Percentiles rank a stretch among this genome's conserved stretches.
These are phyloP conservation scores for Ambrosiella xylebori DNA, from an alignment of 2,329 filamentous ascomycete genomes.

Conservation along the genomic window DNA sequence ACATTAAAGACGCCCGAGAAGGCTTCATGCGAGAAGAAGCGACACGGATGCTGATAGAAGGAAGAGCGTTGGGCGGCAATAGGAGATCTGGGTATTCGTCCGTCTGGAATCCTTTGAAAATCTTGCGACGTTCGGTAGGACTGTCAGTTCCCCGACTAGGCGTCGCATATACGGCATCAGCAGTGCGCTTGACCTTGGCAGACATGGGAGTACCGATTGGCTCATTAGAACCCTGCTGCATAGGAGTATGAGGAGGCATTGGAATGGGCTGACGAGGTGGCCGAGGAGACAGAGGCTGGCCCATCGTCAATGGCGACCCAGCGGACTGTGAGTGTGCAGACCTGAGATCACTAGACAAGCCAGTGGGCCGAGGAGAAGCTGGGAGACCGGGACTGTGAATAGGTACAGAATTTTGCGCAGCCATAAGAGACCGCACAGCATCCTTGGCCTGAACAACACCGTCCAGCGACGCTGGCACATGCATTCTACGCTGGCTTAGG, in stretches of 20 bases:
- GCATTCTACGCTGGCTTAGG: conserved; percentile 22
- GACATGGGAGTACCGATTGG: conserved; percentile 19
- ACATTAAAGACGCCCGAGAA: conserved; percentile 69
- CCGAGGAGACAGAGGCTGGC: conserved; percentile 49
- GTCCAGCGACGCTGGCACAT: conserved; percentile 33
- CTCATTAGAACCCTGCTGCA: conserved; percentile 15
- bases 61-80: conserved; percentile 73
- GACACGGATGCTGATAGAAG: conserved; percentile 70
- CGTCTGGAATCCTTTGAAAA: conserved; percentile 63
- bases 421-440: not conserved
- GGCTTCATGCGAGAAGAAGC: conserved; percentile 91
- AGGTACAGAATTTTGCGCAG: conserved; percentile 20
- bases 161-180: not conserved
- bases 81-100: conserved; percentile 78
- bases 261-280: conserved; percentile 58
- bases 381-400: conserved; percentile 44
- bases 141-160: conserved; percentile 19
- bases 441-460: conserved; percentile 28
- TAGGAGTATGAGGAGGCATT: conserved; percentile 49
- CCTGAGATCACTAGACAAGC: conserved; percentile 16
- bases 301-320: conserved; percentile 17
- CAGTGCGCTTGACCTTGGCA: conserved; percentile 19
- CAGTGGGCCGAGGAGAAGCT: conserved; percentile 37
- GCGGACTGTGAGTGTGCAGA: not conserved
- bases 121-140: conserved; percentile 29